Percentiles rank a stretch among this genome's conserved stretches.
These are phyloP conservation scores for Lipomyces japonicus DNA, from an alignment of 805 yeast species.

Conservation along the genomic window DNA sequence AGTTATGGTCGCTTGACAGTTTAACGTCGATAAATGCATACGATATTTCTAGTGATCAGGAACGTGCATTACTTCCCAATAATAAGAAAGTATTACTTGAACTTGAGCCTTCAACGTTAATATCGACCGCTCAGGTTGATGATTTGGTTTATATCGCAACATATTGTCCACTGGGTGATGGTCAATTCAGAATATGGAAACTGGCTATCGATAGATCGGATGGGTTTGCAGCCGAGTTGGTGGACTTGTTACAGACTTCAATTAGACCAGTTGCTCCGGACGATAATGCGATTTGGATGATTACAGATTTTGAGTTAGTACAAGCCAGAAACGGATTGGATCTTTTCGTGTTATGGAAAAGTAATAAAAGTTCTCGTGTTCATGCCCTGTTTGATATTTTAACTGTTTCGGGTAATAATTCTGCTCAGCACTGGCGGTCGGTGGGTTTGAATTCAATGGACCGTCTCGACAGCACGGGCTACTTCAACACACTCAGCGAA, in stretches of 20 bases:
- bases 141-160: slow-evolving; percentile 35
- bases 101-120: slow-evolving; percentile 35
- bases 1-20: slow-evolving; percentile 55
- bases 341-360: slow-evolving; percentile 56
- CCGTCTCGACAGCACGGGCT: slow-evolving; percentile 2
- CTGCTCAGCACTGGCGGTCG: slow-evolving; percentile 18
- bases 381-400: slow-evolving; percentile 20
- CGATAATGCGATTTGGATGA: slow-evolving; percentile 45
- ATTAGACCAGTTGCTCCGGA: slow-evolving; percentile 38
- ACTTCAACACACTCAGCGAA: slow-evolving; percentile 31
- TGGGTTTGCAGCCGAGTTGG: slow-evolving; percentile 29
- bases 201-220: slow-evolving; percentile 22
- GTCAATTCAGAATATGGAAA: slow-evolving; percentile 44
- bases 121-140: slow-evolving; percentile 28
- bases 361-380: slow-evolving; percentile 50
- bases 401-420: neutral
- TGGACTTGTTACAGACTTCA: slow-evolving; percentile 33
- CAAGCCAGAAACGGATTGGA: slow-evolving; percentile 30
- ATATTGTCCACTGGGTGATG: slow-evolving; percentile 45
- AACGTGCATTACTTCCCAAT: neutral
- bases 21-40: slow-evolving; percentile 35
- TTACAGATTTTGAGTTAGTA: slow-evolving; percentile 42
- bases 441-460: slow-evolving; percentile 8
- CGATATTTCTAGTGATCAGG: slow-evolving; percentile 13
- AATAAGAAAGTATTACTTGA: slow-evolving; percentile 35